Conservation (phyloP, 805 yeast genomes). For the Suhomyces pyralidae region DNA sequence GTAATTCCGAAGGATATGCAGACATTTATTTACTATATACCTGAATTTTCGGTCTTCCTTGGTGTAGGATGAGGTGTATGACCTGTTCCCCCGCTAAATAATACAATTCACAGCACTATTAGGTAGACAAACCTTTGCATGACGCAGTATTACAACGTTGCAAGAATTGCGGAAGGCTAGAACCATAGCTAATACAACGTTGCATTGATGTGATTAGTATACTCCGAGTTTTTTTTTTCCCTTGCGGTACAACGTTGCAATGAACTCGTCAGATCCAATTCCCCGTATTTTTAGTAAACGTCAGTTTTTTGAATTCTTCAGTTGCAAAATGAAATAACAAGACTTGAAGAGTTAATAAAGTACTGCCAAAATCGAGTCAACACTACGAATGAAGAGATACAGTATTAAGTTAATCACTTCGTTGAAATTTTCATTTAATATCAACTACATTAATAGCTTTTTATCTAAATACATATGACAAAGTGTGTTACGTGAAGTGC, state of each 20-base stretch:
- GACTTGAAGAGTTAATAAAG: too few species aligned
- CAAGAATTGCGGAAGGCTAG: not conserved
- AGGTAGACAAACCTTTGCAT: not conserved
- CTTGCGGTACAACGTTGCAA: not conserved
- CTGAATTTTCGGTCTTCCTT: not conserved
- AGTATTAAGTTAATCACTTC: not conserved
- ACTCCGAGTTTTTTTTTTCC: not conserved
- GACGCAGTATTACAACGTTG: not conserved
- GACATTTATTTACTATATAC: not conserved
- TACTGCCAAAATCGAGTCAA: too few species aligned
- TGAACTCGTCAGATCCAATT: not conserved
- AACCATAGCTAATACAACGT: not conserved
- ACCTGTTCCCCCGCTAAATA: not conserved
- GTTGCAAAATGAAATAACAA: not conserved
- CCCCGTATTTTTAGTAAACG: not conserved
- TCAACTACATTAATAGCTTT: not conserved
- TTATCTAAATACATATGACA: too few species aligned
- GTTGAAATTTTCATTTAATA: too few species aligned
- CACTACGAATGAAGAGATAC: not conserved
- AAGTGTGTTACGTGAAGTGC: not conserved
- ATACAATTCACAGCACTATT: not conserved
- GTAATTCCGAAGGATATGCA: not conserved
- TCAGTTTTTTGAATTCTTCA: not conserved
- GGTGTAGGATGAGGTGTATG: not conserved
- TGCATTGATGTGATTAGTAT: not conserved